Base-by-base conservation (phyloP, 1,284 basidiomycete genomes). In the Melanopsichium pennsylvanicum region DNA sequence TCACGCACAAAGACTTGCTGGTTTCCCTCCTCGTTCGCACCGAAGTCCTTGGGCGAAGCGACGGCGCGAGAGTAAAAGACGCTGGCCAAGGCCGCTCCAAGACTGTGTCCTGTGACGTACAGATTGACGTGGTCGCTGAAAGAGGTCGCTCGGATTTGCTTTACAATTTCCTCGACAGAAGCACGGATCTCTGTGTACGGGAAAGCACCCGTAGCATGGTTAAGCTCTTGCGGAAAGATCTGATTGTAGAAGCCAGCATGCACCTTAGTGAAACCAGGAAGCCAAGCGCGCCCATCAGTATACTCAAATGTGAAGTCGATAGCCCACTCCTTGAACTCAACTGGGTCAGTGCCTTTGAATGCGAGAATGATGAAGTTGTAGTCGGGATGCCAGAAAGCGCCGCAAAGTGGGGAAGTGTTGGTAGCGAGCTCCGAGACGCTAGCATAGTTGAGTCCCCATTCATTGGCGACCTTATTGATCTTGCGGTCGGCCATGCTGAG, bases 271-370 rank as follows among this genome's bases (percentile, higher is more conserved):
- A 44, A 72, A 13, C 66, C 58, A 2, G 64, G 64, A 13, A 72
- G 41, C 67, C 64, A 72, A 23, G n/a, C 50, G 22, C 59, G 57
- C 16, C 59, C 62, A 26, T 67, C 63, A 8, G 52, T 56, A 35
- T 69, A 72, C 41, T 57, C 38, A 32, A 62, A 64, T 25, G 76
- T 79, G 23, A 82, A 74, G 48, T 82, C 81, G 31, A 77, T 64
- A 22, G 75, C 60, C 81, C 81, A 82, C 47, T 83, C 82, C 16
- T 60, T 68, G 62, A 82, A 83, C 52, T 82, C 79, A 29, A 70
- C 70, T 16, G 82, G 82, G 29, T 73, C 69, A 10, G 82, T 83
- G 6, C 82, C 81, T 44, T 72, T 63, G 64, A 72, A 69, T 13
- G 60, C 59, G 6, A 72, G 50, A 26, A 68, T 63, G 35, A 72